phyloP scores from a whole-genome alignment of 192 early-diverging fungal species.

The Rhizophlyctis rosea region DNA sequence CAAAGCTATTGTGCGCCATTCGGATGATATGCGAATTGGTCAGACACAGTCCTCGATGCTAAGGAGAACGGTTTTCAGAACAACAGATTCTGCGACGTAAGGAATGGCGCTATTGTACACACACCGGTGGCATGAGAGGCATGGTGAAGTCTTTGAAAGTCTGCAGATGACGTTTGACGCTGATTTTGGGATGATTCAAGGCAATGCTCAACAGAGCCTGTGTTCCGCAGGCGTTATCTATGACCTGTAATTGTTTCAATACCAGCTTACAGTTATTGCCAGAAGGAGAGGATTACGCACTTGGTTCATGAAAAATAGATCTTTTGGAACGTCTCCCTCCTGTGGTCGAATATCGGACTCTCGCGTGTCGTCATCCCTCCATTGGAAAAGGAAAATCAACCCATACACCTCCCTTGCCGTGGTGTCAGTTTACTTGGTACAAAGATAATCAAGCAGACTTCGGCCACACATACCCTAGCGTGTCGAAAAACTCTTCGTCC shows the following conservation, averaged over 20 bases:
- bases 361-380: conserved; percentile 21
- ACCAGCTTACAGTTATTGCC: background rate
- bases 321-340: conserved; percentile 6
- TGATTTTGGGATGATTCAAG: conserved; percentile 13
- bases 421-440: background rate
- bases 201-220: conserved; percentile 30
- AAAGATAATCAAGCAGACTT: background rate
- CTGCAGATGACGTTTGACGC: conserved; percentile 14
- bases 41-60: conserved; percentile 22
- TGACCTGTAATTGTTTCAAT: conserved; percentile 22
- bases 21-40: conserved; percentile 10
- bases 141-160: conserved; percentile 26
- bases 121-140: conserved; percentile 18
- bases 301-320: conserved; percentile 28
- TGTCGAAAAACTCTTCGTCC: conserved; percentile 5
- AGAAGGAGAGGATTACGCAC: background rate
- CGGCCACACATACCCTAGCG: conserved; percentile 7
- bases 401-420: conserved; percentile 21
- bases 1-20: conserved; percentile 27
- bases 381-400: conserved; percentile 33
- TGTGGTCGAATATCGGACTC: conserved; percentile 8
- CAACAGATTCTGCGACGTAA: no score
- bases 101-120: background rate
- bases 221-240: conserved; percentile 32
- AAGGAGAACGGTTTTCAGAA: no score